Percentiles rank a stretch among this genome's conserved stretches.
Evolutionary conservation across 768 basidiomycete genomes (phyloP).

Genomic region (Dentipellis sp.): DNA sequence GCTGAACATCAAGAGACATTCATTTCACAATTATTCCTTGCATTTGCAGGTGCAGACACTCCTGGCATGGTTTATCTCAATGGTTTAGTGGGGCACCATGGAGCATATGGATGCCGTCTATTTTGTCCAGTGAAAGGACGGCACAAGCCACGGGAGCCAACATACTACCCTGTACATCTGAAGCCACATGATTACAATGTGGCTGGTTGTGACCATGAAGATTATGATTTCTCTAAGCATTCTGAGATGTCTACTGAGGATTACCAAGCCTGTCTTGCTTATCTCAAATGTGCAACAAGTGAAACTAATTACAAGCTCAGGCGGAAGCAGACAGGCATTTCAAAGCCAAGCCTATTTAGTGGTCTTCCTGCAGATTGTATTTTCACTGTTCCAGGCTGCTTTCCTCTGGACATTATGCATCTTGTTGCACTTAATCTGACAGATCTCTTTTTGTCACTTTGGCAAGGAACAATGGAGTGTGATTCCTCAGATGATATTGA

Average conservation of each 20-base stretch:
- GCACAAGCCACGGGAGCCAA: conserved; percentile 18
- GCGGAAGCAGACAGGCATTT: not conserved
- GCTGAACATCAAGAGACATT: not conserved
- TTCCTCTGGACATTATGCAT: conserved; percentile 10
- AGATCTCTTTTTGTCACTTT: conserved; percentile 5
- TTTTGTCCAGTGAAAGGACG: conserved; percentile 23
- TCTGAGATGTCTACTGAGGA: not conserved
- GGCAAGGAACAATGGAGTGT: conserved; percentile 5
- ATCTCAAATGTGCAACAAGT: not conserved
- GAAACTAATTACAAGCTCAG: not conserved
- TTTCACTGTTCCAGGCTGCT: not conserved
- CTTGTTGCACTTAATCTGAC: conserved; percentile 2
- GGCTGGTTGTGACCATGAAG: not conserved
- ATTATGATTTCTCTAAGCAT: not conserved
- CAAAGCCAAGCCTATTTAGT: conserved; percentile 2
- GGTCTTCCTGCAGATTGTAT: not conserved
- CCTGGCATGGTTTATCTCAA: conserved; percentile 17
- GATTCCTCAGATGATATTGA: not conserved
- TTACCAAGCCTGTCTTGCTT: not conserved
- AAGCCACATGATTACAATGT: not conserved
- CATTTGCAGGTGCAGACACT: conserved; percentile 4
- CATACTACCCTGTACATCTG: conserved; percentile 24
- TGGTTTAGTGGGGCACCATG: conserved; percentile 29
- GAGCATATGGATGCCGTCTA: conserved; percentile 16
- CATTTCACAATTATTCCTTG: conserved; percentile 1